These are phyloP conservation scores for Talaromyces sp. DNA, from an alignment of 2,329 filamentous ascomycete genomes.

Conservation along the genomic window DNA sequence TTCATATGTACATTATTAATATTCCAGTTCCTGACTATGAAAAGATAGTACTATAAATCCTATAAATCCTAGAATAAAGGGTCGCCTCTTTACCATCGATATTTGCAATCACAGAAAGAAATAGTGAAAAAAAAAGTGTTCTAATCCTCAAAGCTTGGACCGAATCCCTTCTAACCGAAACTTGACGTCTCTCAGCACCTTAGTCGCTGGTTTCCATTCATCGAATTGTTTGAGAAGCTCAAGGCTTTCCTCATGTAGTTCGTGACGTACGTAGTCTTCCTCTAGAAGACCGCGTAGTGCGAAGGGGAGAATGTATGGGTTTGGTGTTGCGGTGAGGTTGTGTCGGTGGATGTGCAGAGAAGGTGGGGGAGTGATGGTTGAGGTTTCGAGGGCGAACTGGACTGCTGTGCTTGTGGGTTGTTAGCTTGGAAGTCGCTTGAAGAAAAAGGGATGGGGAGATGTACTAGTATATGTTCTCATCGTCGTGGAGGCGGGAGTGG, in stretches of 20 bases:
- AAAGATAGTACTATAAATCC: neutral
- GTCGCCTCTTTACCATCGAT: neutral
- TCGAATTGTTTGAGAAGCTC: slow-evolving; percentile 85
- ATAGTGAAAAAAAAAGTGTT: neutral
- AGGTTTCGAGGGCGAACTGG: slow-evolving; percentile 70
- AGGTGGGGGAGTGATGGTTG: slow-evolving; percentile 45
- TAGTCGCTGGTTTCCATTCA: slow-evolving; percentile 84
- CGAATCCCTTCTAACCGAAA: slow-evolving; percentile 88
- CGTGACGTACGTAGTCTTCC: slow-evolving; percentile 82
- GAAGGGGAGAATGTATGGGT: slow-evolving; percentile 91
- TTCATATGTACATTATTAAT: neutral
- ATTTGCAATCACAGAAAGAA: neutral
- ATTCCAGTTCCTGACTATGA: neutral
- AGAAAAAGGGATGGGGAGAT: slow-evolving; percentile 24
- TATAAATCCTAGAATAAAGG: neutral
- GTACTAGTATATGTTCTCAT: slow-evolving; percentile 76
- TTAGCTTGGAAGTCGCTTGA: neutral
- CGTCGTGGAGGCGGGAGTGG: slow-evolving; percentile 89
- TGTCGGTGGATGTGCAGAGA: slow-evolving; percentile 53
- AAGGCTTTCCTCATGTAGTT: slow-evolving; percentile 71
- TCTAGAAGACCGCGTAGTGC: slow-evolving; percentile 91
- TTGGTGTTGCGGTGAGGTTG: slow-evolving; percentile 48
- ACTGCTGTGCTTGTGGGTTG: slow-evolving; percentile 57
- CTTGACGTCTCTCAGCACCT: slow-evolving; percentile 92
- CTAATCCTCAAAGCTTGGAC: slow-evolving; percentile 56